Percentiles rank a stretch among this genome's conserved stretches.
These are phyloP conservation scores for Globisporangium cylindrosporum DNA, from an alignment of 352 stramenopile genomes.

Conservation along the genomic window DNA sequence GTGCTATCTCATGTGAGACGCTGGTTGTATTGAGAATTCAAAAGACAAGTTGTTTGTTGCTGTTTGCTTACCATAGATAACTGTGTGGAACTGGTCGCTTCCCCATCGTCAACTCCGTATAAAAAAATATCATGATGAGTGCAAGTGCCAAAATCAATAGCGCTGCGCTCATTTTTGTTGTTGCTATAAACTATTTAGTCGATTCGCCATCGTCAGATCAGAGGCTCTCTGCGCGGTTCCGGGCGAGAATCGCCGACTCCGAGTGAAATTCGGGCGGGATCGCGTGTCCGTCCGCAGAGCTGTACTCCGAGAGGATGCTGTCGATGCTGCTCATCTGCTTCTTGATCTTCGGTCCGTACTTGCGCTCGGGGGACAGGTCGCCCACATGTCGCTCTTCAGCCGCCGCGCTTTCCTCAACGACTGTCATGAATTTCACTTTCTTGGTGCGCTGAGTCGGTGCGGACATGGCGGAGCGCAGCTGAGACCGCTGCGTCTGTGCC, in stretches of 20 bases:
- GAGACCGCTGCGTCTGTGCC: neutral
- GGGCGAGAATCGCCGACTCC: constrained; percentile 4
- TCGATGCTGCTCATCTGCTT: constrained; percentile 26
- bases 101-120: neutral
- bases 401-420: neutral
- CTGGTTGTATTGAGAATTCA: neutral
- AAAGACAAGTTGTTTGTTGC: neutral
- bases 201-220: neutral
- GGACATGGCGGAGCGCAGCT: constrained; percentile 6
- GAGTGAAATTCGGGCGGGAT: constrained; percentile 8
- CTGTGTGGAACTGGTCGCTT: neutral
- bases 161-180: neutral
- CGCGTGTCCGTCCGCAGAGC: neutral
- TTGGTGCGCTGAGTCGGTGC: constrained; percentile 7
- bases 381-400: neutral
- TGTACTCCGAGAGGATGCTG: constrained; percentile 22
- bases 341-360: constrained; percentile 26
- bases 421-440: constrained; percentile 13
- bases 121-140: neutral
- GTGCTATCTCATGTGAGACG: no score
- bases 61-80: constrained; percentile 5
- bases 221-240: constrained; percentile 5
- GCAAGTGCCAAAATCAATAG: neutral
- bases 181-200: constrained; percentile 1
- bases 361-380: constrained; percentile 25